Base-by-base conservation (phyloP, 2,329 filamentous ascomycete species). In the Trichoderma afroharzianum region DNA sequence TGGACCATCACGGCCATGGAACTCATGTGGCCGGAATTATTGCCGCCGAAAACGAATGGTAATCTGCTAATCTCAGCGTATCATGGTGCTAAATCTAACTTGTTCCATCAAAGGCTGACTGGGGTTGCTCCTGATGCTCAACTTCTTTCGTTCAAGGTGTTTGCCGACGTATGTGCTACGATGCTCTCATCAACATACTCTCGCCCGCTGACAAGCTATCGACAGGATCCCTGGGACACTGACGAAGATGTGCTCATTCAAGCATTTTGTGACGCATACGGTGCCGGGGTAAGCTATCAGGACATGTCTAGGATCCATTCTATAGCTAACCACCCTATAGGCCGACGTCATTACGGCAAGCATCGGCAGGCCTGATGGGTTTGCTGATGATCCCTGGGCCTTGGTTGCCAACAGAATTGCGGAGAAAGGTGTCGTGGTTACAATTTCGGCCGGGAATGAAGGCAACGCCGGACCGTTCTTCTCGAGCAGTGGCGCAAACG, bases 371-470 rank as follows among this genome's bases (percentile, higher is more conserved):
- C 76, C 79, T 1, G 77, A 79, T 57, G 84, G 84, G 21, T 83
- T 82, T 74, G 75, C 75, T 24, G 78, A 82, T 43, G 83, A 83
- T 43, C 81, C 82, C 8, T 84, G 81, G 83, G 82, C 83, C 2
- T 74, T 81, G 1, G 76, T 85, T 3, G 80, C 82, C 9, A 81
- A 79, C 30, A 79, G 82, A 6, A 78, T 85, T 50, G 83, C 84
- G 7, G 75, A 80, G 4, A 78, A 82, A 26, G 86, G 86, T 8
- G 80, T 88, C 1, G 82, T 87, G 9, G 81, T 87, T 18, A 83
- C 84, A 11, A 83, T 87, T 28, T 83, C 86, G 2, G 85, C 84
- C 5, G 86, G 87, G 15, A 88, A 88, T 69, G 82, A 84, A 18
- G 86, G 87, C 28, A 78, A 78, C 15, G 77, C 79, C 12, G 86